Percentiles rank a stretch among this genome's conserved stretches.
phyloP scores from a whole-genome alignment of 129 eudicot genomes.

The Centella asiatica region DNA sequence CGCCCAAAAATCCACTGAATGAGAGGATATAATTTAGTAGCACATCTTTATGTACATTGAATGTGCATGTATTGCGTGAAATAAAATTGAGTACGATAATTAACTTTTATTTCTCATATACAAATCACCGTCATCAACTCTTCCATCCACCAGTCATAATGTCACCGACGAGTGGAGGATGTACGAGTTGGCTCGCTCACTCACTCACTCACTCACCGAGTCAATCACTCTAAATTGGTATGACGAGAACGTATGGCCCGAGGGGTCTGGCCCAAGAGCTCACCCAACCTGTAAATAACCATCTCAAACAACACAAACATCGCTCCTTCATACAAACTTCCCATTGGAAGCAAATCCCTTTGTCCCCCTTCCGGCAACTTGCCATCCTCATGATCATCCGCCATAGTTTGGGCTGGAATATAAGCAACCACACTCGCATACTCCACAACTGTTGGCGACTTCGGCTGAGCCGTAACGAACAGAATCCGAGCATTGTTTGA shows the following conservation, averaged over 20 bases:
- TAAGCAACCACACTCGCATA: slow-evolving; percentile 52
- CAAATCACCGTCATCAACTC: too few relatives aligned
- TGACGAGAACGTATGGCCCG: slow-evolving; percentile 67
- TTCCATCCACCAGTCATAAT: too few relatives aligned
- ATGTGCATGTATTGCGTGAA: too few relatives aligned
- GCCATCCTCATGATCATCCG: slow-evolving; percentile 40
- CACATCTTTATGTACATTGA: too few relatives aligned
- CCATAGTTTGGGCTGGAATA: slow-evolving; percentile 92
- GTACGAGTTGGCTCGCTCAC: too few relatives aligned
- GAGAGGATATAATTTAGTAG: too few relatives aligned
- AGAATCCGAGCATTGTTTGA: slow-evolving; percentile 57
- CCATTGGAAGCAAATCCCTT: slow-evolving; percentile 72
- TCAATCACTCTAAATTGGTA: slow-evolving; percentile 78
- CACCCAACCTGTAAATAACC: slow-evolving; percentile 57
- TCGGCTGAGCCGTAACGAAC: slow-evolving; percentile 71
- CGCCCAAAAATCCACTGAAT: too few relatives aligned
- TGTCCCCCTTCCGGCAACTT: slow-evolving; percentile 15
- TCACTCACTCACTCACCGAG: too few relatives aligned
- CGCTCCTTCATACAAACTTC: slow-evolving; percentile 86
- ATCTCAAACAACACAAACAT: slow-evolving; percentile 94
- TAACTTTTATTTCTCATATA: too few relatives aligned
- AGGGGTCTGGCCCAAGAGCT: slow-evolving; percentile 48
- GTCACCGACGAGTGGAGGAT: too few relatives aligned
- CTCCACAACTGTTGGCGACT: slow-evolving; percentile 30
- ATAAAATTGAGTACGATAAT: too few relatives aligned